Conservation (phyloP, 108 stramenopile genomes). For the Hondaea fermentalgiana region DNA sequence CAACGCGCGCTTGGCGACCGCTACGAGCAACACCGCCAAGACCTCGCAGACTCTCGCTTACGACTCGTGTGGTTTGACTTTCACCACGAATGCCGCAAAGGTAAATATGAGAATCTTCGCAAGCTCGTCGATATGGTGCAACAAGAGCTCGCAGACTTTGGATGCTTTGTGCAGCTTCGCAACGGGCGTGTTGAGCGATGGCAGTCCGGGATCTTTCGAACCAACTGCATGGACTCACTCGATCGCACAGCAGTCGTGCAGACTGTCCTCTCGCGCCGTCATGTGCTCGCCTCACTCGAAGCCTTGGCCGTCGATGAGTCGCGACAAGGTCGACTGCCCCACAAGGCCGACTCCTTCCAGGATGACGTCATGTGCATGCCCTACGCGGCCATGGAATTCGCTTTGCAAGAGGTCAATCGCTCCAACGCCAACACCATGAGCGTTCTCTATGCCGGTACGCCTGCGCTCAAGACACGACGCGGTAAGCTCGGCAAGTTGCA, state of each 20-base stretch:
- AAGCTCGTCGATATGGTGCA: constrained; percentile 61
- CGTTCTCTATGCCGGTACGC: constrained; percentile 82
- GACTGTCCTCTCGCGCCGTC: constrained; percentile 69
- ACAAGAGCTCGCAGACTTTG: constrained; percentile 53
- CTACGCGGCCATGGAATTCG: constrained; percentile 56
- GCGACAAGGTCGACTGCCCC: constrained; percentile 34
- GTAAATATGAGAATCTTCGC: constrained; percentile 69
- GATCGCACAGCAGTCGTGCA: constrained; percentile 98
- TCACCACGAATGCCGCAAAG: constrained; percentile 82
- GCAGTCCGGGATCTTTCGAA: constrained; percentile 79
- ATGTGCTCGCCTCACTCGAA: constrained; percentile 45
- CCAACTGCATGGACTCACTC: constrained; percentile 97
- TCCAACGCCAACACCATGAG: constrained; percentile 85
- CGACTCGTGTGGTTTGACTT: constrained; percentile 90
- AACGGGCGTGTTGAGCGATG: constrained; percentile 27
- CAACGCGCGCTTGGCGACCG: constrained; percentile 71
- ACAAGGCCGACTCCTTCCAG: constrained; percentile 25
- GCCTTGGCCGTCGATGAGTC: not conserved
- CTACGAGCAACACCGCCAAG: constrained; percentile 29
- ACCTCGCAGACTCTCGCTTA: constrained; percentile 24
- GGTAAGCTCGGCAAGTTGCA: constrained; percentile 71
- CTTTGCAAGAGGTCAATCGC: constrained; percentile 70
- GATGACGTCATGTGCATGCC: constrained; percentile 50
- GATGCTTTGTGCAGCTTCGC: constrained; percentile 55
- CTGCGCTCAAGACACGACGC: constrained; percentile 80